Evolutionary conservation across 208 protist species (phyloP), one percentile per base, ranked within the genome.

Genomic region (Trypanosoma brucei): DNA sequence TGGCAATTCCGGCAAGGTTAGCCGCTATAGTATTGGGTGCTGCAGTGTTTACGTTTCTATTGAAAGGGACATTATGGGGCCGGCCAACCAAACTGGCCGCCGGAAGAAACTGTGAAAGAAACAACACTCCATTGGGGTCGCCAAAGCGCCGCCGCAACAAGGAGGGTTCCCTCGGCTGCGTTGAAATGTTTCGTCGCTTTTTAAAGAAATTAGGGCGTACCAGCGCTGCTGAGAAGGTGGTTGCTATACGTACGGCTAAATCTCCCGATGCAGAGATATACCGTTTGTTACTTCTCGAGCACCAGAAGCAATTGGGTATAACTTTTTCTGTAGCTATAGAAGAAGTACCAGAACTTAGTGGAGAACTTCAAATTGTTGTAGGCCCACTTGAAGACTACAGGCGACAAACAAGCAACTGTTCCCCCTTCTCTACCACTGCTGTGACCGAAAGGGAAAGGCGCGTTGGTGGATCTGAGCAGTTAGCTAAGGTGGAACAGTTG

Each of bases 201-300:
- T 45, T 68, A 1, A 0, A 38, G 3, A 55, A 3, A 22, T 31
- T 59, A n/a, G 3, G 52, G 9, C 14, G 39, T 14, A 1, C 55
- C 2, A 3, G 30, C 3, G 22, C 13, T 6, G n/a, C 6, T 2
- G 34, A 69, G 9, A 49, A 45, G 2, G 48, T 64, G 1, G 46
- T 65, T 38, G 58, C 58, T 9, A 34, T 71, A 3, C 56, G 60
- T n/a, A 65, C 66, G 2, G 56, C 60, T 13, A 55, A 61, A 22
- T 22, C 35, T 7, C 37, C 36, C 6, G 63, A 69, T 53, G 45
- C 63, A 30, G 46, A 22, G 31, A 42, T 62, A 8, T 69, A 69
- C 38, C 30, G 53, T 38, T 6, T 22, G 1, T 33, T 62, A 46
- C 63, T 69, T 42, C 7, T 62, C 0, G 36, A 54, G 22, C 37